phyloP scores from a whole-genome alignment of 371 early-diverging fungal species.

The Mucor circinelloides region DNA sequence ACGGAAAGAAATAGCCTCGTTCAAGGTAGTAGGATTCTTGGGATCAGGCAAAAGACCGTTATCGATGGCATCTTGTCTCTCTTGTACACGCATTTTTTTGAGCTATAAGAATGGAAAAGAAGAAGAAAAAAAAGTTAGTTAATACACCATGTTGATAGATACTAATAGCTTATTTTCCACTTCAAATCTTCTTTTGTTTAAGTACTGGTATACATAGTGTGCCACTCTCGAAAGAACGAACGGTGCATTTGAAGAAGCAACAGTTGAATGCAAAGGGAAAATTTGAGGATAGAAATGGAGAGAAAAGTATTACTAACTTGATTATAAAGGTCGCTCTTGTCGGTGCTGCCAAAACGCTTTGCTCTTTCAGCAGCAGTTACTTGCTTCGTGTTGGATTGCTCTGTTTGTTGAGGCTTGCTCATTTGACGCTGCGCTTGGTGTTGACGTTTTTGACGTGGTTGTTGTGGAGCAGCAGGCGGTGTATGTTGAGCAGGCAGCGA shows the following conservation, averaged over 20 bases:
- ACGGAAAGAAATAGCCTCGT: slow-evolving; percentile 71
- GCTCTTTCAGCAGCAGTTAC: slow-evolving; percentile 29
- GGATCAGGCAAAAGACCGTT: slow-evolving; percentile 66
- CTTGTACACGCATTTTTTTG: slow-evolving; percentile 44
- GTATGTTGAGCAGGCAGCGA: background rate
- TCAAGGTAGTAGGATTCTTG: slow-evolving; percentile 49
- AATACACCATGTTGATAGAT: background rate
- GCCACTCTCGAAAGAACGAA: background rate
- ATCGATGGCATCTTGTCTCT: slow-evolving; percentile 51
- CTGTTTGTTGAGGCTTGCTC: background rate
- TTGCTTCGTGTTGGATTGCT: background rate
- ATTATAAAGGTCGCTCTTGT: slow-evolving; percentile 27
- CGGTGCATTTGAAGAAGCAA: background rate
- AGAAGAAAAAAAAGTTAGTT: background rate
- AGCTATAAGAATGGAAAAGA: slow-evolving; percentile 25
- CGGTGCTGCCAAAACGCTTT: slow-evolving; percentile 31
- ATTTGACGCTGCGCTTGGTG: background rate
- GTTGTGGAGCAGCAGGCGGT: background rate
- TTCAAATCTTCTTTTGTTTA: background rate
- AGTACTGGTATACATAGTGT: background rate
- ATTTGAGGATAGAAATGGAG: background rate
- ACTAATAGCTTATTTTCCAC: background rate
- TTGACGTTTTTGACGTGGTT: background rate
- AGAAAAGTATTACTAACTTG: slow-evolving; percentile 18
- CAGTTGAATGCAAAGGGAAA: background rate